Evolutionary conservation across 2,329 filamentous ascomycete species (phyloP).

Genomic region (Xylariales sp.): DNA sequence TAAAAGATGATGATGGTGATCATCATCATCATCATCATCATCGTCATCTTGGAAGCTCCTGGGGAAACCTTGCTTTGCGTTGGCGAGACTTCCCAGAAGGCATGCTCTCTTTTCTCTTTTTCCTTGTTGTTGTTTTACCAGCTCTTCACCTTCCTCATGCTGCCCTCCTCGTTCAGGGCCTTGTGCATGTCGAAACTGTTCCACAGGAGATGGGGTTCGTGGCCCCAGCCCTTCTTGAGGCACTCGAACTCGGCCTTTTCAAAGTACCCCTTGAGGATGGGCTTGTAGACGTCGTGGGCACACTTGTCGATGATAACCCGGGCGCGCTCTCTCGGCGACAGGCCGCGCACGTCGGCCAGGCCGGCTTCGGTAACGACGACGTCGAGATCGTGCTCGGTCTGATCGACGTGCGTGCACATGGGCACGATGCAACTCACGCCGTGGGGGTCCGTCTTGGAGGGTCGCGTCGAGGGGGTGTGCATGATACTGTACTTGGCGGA

Average conservation of each 20-base stretch:
- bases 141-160: constrained; percentile 73
- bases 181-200: constrained; percentile 88
- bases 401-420: constrained; percentile 88
- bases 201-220: constrained; percentile 84
- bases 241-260: constrained; percentile 85
- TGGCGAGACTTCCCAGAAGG: no score
- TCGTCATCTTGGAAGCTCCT: no score
- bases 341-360: constrained; percentile 78
- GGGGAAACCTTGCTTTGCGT: no score
- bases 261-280: constrained; percentile 78
- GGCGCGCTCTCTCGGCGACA: constrained; percentile 75
- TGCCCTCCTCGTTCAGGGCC: constrained; percentile 75
- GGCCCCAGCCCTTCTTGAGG: constrained; percentile 79
- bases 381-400: constrained; percentile 89
- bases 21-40: no score
- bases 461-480: constrained; percentile 82
- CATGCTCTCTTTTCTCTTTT: no score
- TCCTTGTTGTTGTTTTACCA: no score
- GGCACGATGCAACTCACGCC: constrained; percentile 87
- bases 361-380: constrained; percentile 76
- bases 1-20: no score
- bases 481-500: constrained; percentile 79
- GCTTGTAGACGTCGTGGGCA: constrained; percentile 78
- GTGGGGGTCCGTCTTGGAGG: constrained; percentile 75
- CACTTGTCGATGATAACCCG: constrained; percentile 84